Evolutionary conservation across 495 filamentous ascomycete species (phyloP).

Genomic region (Penicillium pulvis): DNA sequence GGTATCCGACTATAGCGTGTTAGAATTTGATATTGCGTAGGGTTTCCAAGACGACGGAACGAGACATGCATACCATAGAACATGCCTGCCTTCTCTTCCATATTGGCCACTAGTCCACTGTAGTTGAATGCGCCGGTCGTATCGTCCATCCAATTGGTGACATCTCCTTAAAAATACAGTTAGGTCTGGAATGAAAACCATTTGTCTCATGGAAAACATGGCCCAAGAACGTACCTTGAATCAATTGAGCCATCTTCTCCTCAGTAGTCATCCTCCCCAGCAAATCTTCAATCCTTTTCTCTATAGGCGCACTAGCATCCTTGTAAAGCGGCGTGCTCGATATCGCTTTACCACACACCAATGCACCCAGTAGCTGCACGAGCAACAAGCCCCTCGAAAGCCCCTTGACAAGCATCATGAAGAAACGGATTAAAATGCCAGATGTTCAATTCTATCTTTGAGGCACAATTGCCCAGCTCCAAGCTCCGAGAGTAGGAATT

Average conservation of each 20-base stretch:
- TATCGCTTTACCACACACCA: slow-evolving; percentile 18
- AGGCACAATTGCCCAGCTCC: neutral
- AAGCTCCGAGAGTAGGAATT: neutral
- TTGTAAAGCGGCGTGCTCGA: slow-evolving; percentile 54
- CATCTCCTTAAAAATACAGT: slow-evolving; percentile 49
- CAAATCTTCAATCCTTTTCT: slow-evolving; percentile 63
- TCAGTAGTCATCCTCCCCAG: slow-evolving; percentile 68
- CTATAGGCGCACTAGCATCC: slow-evolving; percentile 58
- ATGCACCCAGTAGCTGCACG: slow-evolving; percentile 29
- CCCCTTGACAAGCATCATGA: slow-evolving; percentile 28
- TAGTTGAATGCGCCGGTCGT: slow-evolving; percentile 61
- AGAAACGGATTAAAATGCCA: neutral
- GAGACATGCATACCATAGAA: slow-evolving; percentile 55
- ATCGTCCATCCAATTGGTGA: slow-evolving; percentile 69
- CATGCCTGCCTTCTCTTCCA: slow-evolving; percentile 60
- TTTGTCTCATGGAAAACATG: neutral
- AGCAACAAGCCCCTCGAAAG: slow-evolving; percentile 34
- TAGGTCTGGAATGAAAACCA: neutral
- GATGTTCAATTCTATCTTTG: neutral
- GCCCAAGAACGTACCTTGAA: slow-evolving; percentile 47
- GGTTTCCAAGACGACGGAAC: neutral
- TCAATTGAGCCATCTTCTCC: slow-evolving; percentile 68
- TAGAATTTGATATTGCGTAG: slow-evolving; percentile 3
- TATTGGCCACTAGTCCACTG: slow-evolving; percentile 64
- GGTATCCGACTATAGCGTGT: slow-evolving; percentile 55